These are phyloP conservation scores for Gracilaria vermiculophylla DNA, from an alignment of 23 red algal genomes.

Conservation along the genomic window DNA sequence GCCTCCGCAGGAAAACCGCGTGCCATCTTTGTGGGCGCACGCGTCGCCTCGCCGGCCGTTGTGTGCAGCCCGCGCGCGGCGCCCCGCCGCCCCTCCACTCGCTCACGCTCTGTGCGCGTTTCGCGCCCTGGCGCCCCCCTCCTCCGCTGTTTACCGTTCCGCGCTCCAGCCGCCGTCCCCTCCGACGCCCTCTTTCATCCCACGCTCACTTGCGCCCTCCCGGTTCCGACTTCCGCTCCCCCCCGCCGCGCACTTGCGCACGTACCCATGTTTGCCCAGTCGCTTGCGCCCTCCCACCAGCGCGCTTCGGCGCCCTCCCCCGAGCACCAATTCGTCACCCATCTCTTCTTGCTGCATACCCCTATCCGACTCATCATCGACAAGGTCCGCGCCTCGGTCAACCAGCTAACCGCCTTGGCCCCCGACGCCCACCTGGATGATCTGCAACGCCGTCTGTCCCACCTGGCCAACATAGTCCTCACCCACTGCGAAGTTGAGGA, in stretches of 20 bases:
- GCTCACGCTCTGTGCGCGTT: too few species aligned
- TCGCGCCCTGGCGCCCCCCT: too few species aligned
- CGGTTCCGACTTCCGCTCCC: neutral
- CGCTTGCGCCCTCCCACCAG: neutral
- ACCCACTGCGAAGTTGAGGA: constrained; percentile 22
- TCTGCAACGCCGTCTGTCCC: constrained; percentile 19
- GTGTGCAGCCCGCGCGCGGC: neutral
- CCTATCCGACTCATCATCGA: constrained; percentile 24
- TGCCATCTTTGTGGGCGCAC: too few species aligned
- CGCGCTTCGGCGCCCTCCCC: neutral
- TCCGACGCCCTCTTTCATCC: too few species aligned
- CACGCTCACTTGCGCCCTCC: neutral
- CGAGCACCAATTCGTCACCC: constrained; percentile 1
- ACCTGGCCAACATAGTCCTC: constrained; percentile 8
- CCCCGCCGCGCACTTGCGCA: neutral
- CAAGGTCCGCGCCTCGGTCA: constrained; percentile 14
- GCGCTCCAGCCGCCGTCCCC: too few species aligned
- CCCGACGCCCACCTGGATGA: constrained; percentile 55
- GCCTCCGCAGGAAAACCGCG: constrained; percentile 11
- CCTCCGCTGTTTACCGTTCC: too few species aligned
- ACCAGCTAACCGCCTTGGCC: constrained; percentile 27
- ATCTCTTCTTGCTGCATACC: constrained; percentile 31
- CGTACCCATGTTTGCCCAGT: neutral
- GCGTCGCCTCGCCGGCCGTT: too few species aligned
- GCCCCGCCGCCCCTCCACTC: neutral